Base-by-base conservation (phyloP, 768 basidiomycete genomes). In the Cyathus striatus region DNA sequence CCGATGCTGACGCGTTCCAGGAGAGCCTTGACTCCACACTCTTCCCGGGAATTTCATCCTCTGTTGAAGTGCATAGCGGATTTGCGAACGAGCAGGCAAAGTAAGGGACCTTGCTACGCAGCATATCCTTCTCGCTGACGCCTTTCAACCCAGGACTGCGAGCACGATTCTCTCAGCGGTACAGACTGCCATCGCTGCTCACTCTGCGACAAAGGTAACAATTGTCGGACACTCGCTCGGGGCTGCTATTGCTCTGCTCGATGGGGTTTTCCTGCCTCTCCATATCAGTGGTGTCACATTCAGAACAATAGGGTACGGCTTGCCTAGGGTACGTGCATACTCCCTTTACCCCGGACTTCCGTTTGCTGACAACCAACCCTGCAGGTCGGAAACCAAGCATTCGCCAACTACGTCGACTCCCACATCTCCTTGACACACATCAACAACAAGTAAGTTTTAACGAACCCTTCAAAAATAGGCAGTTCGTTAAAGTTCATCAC, bases 211-310 rank as follows among this genome's bases (percentile, higher is more conserved):
- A 2, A 49, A 57, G 20, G 67, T 77, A 23, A 64, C 70, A 2
- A 43, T 72, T 21, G 65, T 72, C 32, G 72, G 72, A 1, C 75
- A 72, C 48, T 68, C 69, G 5, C 58, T 76, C 5, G 72, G 65
- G 32, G 66, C 60, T 38, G 67, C 70, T 4, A 49, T 69, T 20
- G 58, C 64, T n/a, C 64, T 79, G 3, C 58, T 79, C 27, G 75
- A 78, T 42, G 61, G 71, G 4, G 61, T 79, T 17, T 76, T 66
- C 53, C 65, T 80, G 6, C 73, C 74, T 13, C 56, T 76, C 16
- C 70, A 76, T 44, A 56, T 81, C 24, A 64, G 74, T 2, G 58
- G 52, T 13, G 63, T 67, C 2, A 58, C 60, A 5, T 58, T 70
- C 55, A 62, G 47, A 18, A 59, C 60, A 10, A 58, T 74, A 18